phyloP scores from a whole-genome alignment of 768 basidiomycete species.

The Lyophyllum semitale region DNA sequence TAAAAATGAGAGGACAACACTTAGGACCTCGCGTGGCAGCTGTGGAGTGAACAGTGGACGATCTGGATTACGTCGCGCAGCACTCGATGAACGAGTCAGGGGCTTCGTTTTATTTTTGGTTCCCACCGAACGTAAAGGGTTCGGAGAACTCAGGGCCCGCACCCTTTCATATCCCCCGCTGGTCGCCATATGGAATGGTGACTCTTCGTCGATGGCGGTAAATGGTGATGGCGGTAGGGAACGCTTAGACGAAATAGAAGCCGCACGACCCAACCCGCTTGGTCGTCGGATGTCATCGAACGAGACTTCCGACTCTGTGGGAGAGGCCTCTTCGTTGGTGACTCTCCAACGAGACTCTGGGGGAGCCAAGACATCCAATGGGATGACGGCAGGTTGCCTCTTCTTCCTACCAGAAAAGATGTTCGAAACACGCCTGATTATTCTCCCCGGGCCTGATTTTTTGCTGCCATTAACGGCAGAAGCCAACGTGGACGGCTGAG shows the following conservation, averaged over 20 bases:
- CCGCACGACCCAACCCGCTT: conserved; percentile 44
- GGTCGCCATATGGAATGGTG: conserved; percentile 11
- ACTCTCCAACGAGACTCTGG: conserved; percentile 12
- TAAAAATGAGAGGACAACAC: conserved; percentile 34
- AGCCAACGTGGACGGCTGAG: conserved; percentile 5
- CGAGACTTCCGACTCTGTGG: conserved; percentile 18
- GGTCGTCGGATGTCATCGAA: conserved; percentile 46
- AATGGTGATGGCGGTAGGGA: conserved; percentile 39
- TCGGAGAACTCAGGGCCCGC: conserved; percentile 40
- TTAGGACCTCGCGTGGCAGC: conserved; percentile 37
- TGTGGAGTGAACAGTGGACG: conserved; percentile 4
- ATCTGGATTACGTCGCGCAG: not conserved
- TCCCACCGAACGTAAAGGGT: conserved; percentile 29
- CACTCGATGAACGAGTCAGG: conserved; percentile 8
- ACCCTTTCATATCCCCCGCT: conserved; percentile 18
- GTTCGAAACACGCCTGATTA: conserved; percentile 27
- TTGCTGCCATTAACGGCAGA: conserved; percentile 1
- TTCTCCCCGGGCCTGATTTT: conserved; percentile 10
- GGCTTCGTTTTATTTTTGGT: conserved; percentile 20
- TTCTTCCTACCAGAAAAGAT: conserved; percentile 21
- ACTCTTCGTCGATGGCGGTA: conserved; percentile 19
- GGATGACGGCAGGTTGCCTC: conserved; percentile 10
- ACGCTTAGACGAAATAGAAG: conserved; percentile 34
- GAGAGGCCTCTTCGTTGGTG: conserved; percentile 10
- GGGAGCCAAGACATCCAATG: conserved; percentile 4